Evolutionary conservation across 2,329 filamentous ascomycete species (phyloP), one percentile per base, ranked within the genome.

Genomic region (Aspergillus phoenicis): DNA sequence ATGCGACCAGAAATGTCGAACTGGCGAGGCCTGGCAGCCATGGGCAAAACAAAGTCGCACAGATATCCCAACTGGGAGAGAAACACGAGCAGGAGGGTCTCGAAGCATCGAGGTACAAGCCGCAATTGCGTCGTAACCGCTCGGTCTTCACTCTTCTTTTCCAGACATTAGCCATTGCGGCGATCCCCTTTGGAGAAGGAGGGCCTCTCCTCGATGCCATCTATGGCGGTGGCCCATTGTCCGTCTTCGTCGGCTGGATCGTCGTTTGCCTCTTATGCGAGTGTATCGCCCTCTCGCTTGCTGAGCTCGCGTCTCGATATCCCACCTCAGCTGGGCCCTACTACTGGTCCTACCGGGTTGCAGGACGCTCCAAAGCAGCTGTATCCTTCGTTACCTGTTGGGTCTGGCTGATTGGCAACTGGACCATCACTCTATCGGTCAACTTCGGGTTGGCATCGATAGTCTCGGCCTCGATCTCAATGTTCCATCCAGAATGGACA

Each of bases 141-240:
- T 87, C 85, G 0, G 80, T 87, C 67, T 79, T 83, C 63, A 87
- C 85, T 0, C 75, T 89, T 1, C 77, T 88, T 11, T 88, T 88
- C 70, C 85, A 87, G 71, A 83, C 83, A 0, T 75, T 88, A 7
- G 84, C 85, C 22, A 87, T 87, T 30, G 84, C 85, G 30, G 85
- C 85, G 20, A 84, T 87, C 51, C 85, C 83, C 5, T 87, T 82
- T 62, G 85, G 83, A 6, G 77, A 79, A 60, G 77, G 78, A 7
- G 67, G 70, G 8, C 68, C 76, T 5, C 63, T 80, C 8, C 70
- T 79, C 55, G 77, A 69, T 28, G 78, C 79, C 53, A 79, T 80
- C 62, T 78, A 65, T 47, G 62, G 59, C 22, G 62, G 62, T 8
- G 84, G 84, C 0, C 84, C 81, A 39, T 75, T 85, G 0, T 80